Evolutionary conservation across 2,329 filamentous ascomycete genomes (phyloP), one percentile per base, ranked within the genome.

Genomic region (Plectosphaerella cucumerina): DNA sequence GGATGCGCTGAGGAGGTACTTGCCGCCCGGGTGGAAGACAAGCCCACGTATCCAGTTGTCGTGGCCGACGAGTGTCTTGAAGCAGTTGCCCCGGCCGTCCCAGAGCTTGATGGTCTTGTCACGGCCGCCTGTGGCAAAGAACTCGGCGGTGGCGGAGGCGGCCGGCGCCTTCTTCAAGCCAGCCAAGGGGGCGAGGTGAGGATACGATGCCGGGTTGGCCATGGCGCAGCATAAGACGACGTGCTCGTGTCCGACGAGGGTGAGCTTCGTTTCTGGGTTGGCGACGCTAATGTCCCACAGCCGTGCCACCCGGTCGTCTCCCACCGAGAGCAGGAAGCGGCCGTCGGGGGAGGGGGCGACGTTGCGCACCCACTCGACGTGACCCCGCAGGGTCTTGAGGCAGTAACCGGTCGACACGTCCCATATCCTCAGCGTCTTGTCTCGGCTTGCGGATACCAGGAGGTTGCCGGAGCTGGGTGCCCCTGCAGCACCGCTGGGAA

Each of bases 341-440:
- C 92, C 92, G 62, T 97, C 92, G 41, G 85, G 77, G 1, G 90
- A 94, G 0, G 91, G 89, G 17, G 80, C 82, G 9, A 97, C 88
- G 58, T 93, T 89, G 53, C 92, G 85, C n/a, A 97, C 89, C 92
- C 93, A 97, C 59, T 89, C 91, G 3, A 78, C 80, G 61, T 97
- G 92, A 1, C 92, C 91, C 26, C 84, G 80, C 56, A 97, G 78
- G n/a, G 92, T 96, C 68, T 90, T 91, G 42, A 97, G 80, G 63
- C 91, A 96, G 66, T 92, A 97, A 6, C 93, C 92, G 1, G 91
- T 97, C 23, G 88, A 91, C 22, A 93, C 88, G 63, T 97, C 91
- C 92, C 93, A 97, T 67, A 97, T 87, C 51, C 87, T 81, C 48
- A 97, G 74, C 3, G 89, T 89, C 66, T 87, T 87, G 68, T 97